phyloP scores from a whole-genome alignment of 768 basidiomycete species.

The Pisolithus tinctorius region DNA sequence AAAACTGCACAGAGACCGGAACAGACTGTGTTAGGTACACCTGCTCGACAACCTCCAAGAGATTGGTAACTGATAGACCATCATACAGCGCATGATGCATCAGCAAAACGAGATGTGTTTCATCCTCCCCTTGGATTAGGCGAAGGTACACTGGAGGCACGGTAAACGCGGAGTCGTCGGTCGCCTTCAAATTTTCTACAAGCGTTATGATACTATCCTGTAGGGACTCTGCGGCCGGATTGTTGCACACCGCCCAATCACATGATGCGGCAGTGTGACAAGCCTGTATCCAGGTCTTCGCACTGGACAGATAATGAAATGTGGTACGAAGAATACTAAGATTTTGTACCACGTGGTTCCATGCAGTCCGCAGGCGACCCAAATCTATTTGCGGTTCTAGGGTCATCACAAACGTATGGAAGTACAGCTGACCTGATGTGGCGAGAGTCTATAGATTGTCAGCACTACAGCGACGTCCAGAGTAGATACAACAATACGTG shows the following conservation, averaged over 20 bases:
- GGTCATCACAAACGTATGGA: constrained; percentile 26
- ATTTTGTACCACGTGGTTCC: constrained; percentile 25
- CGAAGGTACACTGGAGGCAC: constrained; percentile 28
- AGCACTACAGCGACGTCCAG: background rate
- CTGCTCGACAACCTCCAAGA: constrained; percentile 27
- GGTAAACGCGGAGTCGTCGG: constrained; percentile 17
- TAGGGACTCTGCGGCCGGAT: constrained; percentile 4
- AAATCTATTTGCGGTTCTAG: constrained; percentile 16
- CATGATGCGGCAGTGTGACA: constrained; percentile 18
- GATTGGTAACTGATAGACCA: constrained; percentile 32
- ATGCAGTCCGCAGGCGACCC: constrained; percentile 28
- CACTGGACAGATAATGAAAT: constrained; percentile 36
- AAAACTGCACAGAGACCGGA: constrained; percentile 25
- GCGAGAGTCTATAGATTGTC: constrained; percentile 18
- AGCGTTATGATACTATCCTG: constrained; percentile 8
- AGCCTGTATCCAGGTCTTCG: constrained; percentile 25
- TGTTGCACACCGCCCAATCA: constrained; percentile 19
- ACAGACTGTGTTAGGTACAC: constrained; percentile 22
- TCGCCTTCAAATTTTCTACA: constrained; percentile 9
- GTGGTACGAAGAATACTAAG: constrained; percentile 42
- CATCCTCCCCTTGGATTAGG: constrained; percentile 3
- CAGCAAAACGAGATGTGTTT: constrained; percentile 28
- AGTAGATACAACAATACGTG: constrained; percentile 10
- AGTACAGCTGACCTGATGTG: constrained; percentile 26
- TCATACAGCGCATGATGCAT: constrained; percentile 47